phyloP scores from a whole-genome alignment of 2,329 filamentous ascomycete genomes.

The Pezicula radicicola region DNA sequence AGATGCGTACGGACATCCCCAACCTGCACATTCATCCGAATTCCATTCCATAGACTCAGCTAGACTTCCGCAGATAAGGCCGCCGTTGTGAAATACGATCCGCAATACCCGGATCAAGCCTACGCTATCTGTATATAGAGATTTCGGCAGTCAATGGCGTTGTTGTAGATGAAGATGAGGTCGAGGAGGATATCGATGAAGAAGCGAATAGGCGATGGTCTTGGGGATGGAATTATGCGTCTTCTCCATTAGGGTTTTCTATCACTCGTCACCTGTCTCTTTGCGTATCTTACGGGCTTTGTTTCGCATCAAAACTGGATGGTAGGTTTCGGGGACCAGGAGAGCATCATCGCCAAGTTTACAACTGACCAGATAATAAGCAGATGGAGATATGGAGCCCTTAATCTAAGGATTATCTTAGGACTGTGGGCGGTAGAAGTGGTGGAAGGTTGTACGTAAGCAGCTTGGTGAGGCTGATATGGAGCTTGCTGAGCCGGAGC shows the following conservation, averaged over 20 bases:
- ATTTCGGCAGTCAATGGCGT: no score
- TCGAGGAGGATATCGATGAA: no score
- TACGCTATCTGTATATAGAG: no score
- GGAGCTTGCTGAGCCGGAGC: no score
- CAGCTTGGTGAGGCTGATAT: no score
- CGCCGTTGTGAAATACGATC: slow-evolving; percentile 48
- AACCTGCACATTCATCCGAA: slow-evolving; percentile 13
- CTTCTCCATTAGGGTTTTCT: slow-evolving; percentile 75
- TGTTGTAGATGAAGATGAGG: no score
- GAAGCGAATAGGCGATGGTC: slow-evolving; percentile 57
- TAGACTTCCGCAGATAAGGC: slow-evolving; percentile 57
- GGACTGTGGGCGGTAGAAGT: no score
- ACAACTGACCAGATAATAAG: slow-evolving; percentile 77
- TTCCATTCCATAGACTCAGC: no score
- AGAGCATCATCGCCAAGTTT: slow-evolving; percentile 63
- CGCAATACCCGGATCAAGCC: slow-evolving; percentile 53
- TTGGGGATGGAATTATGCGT: slow-evolving; percentile 61
- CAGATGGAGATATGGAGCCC: no score
- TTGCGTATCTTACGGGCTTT: slow-evolving; percentile 70
- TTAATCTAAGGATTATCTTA: no score
- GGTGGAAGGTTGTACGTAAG: no score
- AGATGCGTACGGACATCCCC: slow-evolving; percentile 36
- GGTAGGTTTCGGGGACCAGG: slow-evolving; percentile 86
- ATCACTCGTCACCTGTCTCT: slow-evolving; percentile 75
- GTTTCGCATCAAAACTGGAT: slow-evolving; percentile 67